Percentiles rank a stretch among this genome's conserved stretches.
These are phyloP conservation scores for Cytospora piceae DNA, from an alignment of 2,329 filamentous ascomycete species.

Conservation along the genomic window DNA sequence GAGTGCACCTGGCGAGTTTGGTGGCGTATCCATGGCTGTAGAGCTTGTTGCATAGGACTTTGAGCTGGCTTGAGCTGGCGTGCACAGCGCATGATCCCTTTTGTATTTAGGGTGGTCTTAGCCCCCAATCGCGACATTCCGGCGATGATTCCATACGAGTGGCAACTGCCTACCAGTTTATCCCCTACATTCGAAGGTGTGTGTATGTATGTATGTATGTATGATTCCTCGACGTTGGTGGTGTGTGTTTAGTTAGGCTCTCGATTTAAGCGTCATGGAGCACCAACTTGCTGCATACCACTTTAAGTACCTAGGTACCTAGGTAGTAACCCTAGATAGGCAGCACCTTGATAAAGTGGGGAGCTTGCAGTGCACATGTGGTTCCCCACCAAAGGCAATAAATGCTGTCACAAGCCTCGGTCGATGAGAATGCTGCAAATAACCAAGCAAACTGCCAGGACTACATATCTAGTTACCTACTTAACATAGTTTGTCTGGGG, in stretches of 20 bases:
- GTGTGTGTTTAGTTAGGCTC: neutral
- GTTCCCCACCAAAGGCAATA: neutral
- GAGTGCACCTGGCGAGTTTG: conserved; percentile 35
- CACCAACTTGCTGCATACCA: neutral
- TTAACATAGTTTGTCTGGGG: no score
- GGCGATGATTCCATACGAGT: conserved; percentile 27
- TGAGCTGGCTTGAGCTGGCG: conserved; percentile 2
- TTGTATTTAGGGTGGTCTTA: conserved; percentile 23
- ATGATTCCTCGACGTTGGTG: neutral
- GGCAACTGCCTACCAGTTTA: neutral
- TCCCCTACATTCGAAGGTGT: neutral
- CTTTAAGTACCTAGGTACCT: neutral
- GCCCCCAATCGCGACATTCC: conserved; percentile 28
- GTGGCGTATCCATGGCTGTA: conserved; percentile 21
- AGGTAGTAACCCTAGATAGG: neutral
- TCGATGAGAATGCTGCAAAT: neutral
- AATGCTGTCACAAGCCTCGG: neutral
- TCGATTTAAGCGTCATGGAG: neutral
- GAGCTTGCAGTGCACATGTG: neutral
- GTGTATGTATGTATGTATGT: neutral
- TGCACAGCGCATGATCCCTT: conserved; percentile 9
- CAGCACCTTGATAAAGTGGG: neutral
- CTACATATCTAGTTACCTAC: no score
- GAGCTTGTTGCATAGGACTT: conserved; percentile 13
- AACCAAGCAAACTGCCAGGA: neutral